Evolutionary conservation across 2,329 filamentous ascomycete species (phyloP).

Genomic region (Claviceps arundinis): DNA sequence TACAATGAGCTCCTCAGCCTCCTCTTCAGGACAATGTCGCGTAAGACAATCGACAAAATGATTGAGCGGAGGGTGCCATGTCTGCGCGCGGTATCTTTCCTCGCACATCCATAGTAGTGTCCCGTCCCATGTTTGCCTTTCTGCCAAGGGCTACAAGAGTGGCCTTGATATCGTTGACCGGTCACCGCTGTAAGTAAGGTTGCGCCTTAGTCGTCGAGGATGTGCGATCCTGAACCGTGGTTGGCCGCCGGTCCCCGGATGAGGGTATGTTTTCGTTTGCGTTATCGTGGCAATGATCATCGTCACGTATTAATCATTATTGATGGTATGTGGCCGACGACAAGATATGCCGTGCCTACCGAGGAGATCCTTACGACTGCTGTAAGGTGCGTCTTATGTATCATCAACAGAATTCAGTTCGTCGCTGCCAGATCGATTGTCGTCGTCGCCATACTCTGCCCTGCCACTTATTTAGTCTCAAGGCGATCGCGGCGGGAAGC

Average conservation of each 20-base stretch:
- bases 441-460: conserved; percentile 53
- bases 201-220: conserved; percentile 13
- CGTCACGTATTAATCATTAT: background rate
- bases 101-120: conserved; percentile 20
- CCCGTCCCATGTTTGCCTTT: conserved; percentile 20
- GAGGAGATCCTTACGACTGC: conserved; percentile 22
- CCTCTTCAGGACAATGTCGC: too few species aligned
- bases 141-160: conserved; percentile 40
- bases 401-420: conserved; percentile 46
- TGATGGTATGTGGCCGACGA: conserved; percentile 11
- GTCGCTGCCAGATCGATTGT: conserved; percentile 51
- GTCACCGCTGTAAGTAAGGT: conserved; percentile 8
- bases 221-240: conserved; percentile 7
- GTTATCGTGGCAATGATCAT: background rate
- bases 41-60: too few species aligned
- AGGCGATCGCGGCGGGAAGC: conserved; percentile 52
- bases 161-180: conserved; percentile 27
- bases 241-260: conserved; percentile 2
- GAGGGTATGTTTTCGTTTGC: background rate
- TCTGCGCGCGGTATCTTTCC: conserved; percentile 41
- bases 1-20: too few species aligned
- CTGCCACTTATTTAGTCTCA: conserved; percentile 26
- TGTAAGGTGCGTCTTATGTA: conserved; percentile 39
- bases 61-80: conserved; percentile 29
- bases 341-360: conserved; percentile 20